Evolutionary conservation across 352 stramenopile genomes (phyloP).

Genomic region (Thalassiosira sp.): DNA sequence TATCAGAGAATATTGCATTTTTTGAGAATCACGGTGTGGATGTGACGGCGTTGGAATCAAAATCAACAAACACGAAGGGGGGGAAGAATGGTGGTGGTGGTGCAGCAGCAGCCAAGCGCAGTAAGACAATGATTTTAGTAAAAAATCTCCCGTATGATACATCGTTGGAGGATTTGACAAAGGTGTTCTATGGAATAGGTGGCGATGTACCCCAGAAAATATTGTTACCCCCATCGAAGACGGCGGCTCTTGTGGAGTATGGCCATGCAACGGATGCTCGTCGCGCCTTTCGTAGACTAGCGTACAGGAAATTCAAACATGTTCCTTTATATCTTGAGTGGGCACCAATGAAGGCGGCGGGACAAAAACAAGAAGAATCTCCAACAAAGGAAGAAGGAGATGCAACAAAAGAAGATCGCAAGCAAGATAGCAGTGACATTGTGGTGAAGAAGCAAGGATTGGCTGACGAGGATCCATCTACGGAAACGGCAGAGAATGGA

Average conservation of each 20-base stretch:
- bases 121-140: conserved; percentile 93
- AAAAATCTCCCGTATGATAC: conserved; percentile 98
- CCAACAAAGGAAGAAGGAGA: conserved; percentile 6
- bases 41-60: conserved; percentile 90
- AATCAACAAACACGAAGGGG: conserved; percentile 67
- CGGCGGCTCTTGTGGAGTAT: conserved; percentile 95
- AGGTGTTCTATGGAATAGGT: conserved; percentile 92
- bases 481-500: conserved; percentile 85
- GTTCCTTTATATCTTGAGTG: conserved; percentile 98
- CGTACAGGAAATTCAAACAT: conserved; percentile 98
- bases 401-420: conserved; percentile 12
- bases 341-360: conserved; percentile 83
- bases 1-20: conserved; percentile 97
- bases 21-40: conserved; percentile 93
- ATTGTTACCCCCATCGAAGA: conserved; percentile 92
- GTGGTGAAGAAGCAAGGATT: conserved; percentile 38
- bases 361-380: conserved; percentile 28
- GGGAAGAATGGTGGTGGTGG: conserved; percentile 37
- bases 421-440: conserved; percentile 16
- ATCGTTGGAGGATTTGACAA: conserved; percentile 90
- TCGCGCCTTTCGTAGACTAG: conserved; percentile 93
- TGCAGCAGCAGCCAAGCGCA: conserved; percentile 89
- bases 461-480: conserved; percentile 30
- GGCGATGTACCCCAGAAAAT: conserved; percentile 64
- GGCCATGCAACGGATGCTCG: conserved; percentile 92